Percentiles rank a stretch among this genome's conserved stretches.
Conservation (phyloP, 208 protist species). For the Leishmania guyanensis region DNA sequence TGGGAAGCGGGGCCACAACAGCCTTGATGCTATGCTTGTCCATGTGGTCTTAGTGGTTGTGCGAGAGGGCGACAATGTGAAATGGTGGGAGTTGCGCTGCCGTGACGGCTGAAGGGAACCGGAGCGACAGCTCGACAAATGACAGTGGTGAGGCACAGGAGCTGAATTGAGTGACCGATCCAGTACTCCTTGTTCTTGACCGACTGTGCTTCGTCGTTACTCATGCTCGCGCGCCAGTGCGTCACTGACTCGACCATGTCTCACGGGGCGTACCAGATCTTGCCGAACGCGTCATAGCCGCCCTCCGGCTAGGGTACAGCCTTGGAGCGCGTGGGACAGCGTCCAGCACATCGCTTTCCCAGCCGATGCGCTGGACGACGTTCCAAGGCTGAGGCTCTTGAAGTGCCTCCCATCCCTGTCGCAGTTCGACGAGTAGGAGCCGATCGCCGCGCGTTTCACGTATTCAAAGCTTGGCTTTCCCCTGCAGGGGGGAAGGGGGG, state of each 20-base stretch:
- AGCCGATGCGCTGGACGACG: background rate
- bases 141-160: constrained; percentile 77
- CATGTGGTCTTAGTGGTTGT: constrained; percentile 93
- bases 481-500: background rate
- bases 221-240: constrained; percentile 17
- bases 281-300: constrained; percentile 50
- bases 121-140: constrained; percentile 51
- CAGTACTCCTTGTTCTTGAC: constrained; percentile 57
- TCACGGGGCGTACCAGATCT: constrained; percentile 41
- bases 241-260: constrained; percentile 39
- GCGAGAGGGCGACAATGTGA: constrained; percentile 78
- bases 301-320: constrained; percentile 30
- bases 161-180: constrained; percentile 76
- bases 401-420: constrained; percentile 46
- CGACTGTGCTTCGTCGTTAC: background rate
- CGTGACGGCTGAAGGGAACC: constrained; percentile 37
- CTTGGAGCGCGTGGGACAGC: constrained; percentile 9
- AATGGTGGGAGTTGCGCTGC: constrained; percentile 64
- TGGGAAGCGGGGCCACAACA: constrained; percentile 44
- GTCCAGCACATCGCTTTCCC: constrained; percentile 19
- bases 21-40: constrained; percentile 41
- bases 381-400: constrained; percentile 48
- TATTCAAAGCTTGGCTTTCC: constrained; percentile 16
- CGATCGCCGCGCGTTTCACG: constrained; percentile 21
- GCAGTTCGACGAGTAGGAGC: constrained; percentile 56